Conservation (phyloP, 331 rosid species). For the Pyracantha coccinea region DNA sequence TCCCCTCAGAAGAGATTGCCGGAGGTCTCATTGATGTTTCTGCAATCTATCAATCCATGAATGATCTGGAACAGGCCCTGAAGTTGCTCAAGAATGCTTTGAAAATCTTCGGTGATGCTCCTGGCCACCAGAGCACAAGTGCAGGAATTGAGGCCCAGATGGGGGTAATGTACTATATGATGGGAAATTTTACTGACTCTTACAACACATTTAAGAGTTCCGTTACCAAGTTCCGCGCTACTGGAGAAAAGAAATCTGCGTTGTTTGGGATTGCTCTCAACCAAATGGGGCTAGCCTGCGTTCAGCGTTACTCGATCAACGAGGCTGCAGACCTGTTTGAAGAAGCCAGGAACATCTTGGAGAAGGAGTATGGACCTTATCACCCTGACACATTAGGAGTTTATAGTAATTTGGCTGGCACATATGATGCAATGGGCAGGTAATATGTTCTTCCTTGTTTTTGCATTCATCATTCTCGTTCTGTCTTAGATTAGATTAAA, state of each 20-base stretch:
- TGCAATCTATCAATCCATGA: conserved; percentile 79
- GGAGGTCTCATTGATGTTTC: conserved; percentile 74
- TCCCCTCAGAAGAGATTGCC: conserved; percentile 69
- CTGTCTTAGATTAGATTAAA: too few relatives aligned
- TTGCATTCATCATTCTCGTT: background rate
- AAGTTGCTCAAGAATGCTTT: conserved; percentile 72
- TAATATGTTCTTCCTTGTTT: conserved; percentile 11
- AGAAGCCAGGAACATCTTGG: conserved; percentile 65
- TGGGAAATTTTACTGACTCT: conserved; percentile 65
- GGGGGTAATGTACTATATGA: conserved; percentile 81
- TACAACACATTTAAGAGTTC: conserved; percentile 57
- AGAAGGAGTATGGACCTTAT: conserved; percentile 75
- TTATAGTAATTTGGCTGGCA: conserved; percentile 84
- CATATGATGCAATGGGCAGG: conserved; percentile 98
- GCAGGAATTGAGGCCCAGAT: conserved; percentile 96
- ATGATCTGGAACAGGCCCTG: conserved; percentile 64
- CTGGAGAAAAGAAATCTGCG: conserved; percentile 75
- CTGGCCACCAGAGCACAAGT: conserved; percentile 64
- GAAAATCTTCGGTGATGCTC: conserved; percentile 48
- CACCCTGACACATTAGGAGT: conserved; percentile 83
- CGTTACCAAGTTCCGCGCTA: conserved; percentile 50
- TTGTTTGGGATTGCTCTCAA: conserved; percentile 79
- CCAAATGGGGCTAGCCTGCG: conserved; percentile 90
- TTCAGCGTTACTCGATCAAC: conserved; percentile 67
- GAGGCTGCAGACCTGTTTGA: conserved; percentile 92